Evolutionary conservation across 2,329 filamentous ascomycete genomes (phyloP).

Genomic region (Didymella pomorum): DNA sequence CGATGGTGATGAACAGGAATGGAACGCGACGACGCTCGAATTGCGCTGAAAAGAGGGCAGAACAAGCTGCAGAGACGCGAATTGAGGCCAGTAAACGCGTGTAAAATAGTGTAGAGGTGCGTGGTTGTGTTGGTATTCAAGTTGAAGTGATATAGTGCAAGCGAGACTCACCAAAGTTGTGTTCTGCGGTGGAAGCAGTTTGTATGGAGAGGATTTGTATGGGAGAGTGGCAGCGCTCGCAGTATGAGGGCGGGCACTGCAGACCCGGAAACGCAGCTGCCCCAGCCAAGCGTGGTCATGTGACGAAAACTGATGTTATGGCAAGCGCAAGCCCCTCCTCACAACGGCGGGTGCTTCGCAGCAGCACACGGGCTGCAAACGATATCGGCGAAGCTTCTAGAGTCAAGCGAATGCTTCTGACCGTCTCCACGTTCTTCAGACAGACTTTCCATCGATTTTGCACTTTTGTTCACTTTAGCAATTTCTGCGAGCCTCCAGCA

Average conservation of each 20-base stretch:
- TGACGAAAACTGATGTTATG: slow-evolving; percentile 22
- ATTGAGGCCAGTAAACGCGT: slow-evolving; percentile 45
- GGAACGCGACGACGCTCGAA: slow-evolving; percentile 41
- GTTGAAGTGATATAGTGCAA: slow-evolving; percentile 28
- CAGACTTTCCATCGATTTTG: neutral
- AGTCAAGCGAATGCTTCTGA: slow-evolving; percentile 3
- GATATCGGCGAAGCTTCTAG: slow-evolving; percentile 13
- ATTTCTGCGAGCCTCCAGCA: slow-evolving; percentile 2
- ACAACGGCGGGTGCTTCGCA: slow-evolving; percentile 25
- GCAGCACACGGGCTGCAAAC: slow-evolving; percentile 26
- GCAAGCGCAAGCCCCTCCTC: slow-evolving; percentile 22
- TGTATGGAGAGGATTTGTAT: slow-evolving; percentile 34
- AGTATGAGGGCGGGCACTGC: slow-evolving; percentile 15
- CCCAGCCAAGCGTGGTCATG: slow-evolving; percentile 14
- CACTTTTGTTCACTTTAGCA: neutral
- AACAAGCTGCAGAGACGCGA: slow-evolving; percentile 35
- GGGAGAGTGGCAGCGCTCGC: slow-evolving; percentile 24
- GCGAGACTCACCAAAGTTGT: slow-evolving; percentile 46
- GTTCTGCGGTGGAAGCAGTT: slow-evolving; percentile 35
- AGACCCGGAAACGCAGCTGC: slow-evolving; percentile 2
- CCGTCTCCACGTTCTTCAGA: neutral
- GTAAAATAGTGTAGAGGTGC: slow-evolving; percentile 41
- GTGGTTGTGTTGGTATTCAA: slow-evolving; percentile 33
- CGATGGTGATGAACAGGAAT: slow-evolving; percentile 43
- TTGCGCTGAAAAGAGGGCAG: slow-evolving; percentile 42